phyloP scores from a whole-genome alignment of 768 basidiomycete species.

The Russula sp. region DNA sequence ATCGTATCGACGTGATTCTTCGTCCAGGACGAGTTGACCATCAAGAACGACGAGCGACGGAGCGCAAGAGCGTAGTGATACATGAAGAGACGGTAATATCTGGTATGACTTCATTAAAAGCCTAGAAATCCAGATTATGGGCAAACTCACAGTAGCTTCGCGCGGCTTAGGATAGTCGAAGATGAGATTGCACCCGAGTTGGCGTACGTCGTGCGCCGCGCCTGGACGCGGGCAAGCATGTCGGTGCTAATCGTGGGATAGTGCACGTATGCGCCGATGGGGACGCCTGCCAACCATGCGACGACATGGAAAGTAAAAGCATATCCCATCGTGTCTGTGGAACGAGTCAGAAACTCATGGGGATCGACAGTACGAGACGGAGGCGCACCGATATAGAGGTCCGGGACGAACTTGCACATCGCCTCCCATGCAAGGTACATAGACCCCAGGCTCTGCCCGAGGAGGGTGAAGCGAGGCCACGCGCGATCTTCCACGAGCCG shows the following conservation, averaged over 20 bases:
- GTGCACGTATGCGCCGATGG: constrained; percentile 88
- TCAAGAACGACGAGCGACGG: constrained; percentile 63
- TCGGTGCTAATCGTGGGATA: constrained; percentile 95
- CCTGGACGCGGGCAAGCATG: constrained; percentile 79
- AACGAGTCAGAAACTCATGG: not conserved
- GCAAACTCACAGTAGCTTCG: constrained; percentile 56
- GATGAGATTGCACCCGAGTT: constrained; percentile 54
- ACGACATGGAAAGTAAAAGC: constrained; percentile 89
- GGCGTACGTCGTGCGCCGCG: constrained; percentile 53
- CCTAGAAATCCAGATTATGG: not conserved
- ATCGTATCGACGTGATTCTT: constrained; percentile 75
- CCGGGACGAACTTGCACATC: constrained; percentile 70
- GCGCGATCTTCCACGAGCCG: constrained; percentile 69
- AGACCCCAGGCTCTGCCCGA: constrained; percentile 88
- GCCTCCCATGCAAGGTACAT: constrained; percentile 82
- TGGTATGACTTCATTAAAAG: constrained; percentile 28
- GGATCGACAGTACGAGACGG: not conserved
- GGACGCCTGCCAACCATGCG: constrained; percentile 52
- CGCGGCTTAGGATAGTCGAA: constrained; percentile 46
- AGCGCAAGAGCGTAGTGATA: constrained; percentile 74
- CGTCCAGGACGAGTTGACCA: constrained; percentile 98
- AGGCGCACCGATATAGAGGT: constrained; percentile 79
- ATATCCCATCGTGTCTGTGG: constrained; percentile 93
- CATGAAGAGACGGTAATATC: constrained; percentile 89
- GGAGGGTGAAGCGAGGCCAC: constrained; percentile 88